phyloP scores from a whole-genome alignment of 2,329 filamentous ascomycete genomes.

The Trichoderma endophyticum region DNA sequence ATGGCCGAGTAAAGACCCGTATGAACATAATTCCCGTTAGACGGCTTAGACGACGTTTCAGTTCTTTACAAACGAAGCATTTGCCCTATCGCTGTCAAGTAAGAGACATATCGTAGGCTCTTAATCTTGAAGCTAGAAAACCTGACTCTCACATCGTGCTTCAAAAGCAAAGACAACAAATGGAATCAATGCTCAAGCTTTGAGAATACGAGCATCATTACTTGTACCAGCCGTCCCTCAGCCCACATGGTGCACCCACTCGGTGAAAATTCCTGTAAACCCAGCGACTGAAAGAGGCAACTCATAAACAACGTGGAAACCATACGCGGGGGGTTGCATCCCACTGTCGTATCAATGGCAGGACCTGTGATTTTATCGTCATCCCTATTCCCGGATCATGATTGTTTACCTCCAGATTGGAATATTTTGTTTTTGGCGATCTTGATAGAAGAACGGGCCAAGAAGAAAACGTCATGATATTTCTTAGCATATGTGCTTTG shows the following conservation, averaged over 20 bases:
- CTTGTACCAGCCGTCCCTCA: not conserved
- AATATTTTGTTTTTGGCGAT: not conserved
- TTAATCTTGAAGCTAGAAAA: not conserved
- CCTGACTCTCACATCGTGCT: not conserved
- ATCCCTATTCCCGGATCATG: not conserved
- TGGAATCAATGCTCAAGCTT: not conserved
- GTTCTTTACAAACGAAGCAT: not conserved
- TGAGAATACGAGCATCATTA: not conserved
- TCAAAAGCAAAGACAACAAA: not conserved
- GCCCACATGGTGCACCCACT: not conserved
- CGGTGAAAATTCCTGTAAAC: not conserved
- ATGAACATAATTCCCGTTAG: not conserved
- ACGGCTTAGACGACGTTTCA: not conserved
- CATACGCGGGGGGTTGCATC: not conserved
- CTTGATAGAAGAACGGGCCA: not conserved
- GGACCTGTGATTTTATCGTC: not conserved
- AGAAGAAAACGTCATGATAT: not conserved
- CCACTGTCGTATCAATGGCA: not conserved
- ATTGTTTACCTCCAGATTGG: not conserved
- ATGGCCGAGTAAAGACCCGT: not conserved
- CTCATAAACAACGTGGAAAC: not conserved
- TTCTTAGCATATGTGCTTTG: not conserved
- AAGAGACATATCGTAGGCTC: not conserved
- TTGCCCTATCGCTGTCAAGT: not conserved
- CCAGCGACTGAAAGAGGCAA: not conserved